Evolutionary conservation across 768 basidiomycete species (phyloP), one percentile per base, ranked within the genome.

Genomic region (Piloderma croceum): DNA sequence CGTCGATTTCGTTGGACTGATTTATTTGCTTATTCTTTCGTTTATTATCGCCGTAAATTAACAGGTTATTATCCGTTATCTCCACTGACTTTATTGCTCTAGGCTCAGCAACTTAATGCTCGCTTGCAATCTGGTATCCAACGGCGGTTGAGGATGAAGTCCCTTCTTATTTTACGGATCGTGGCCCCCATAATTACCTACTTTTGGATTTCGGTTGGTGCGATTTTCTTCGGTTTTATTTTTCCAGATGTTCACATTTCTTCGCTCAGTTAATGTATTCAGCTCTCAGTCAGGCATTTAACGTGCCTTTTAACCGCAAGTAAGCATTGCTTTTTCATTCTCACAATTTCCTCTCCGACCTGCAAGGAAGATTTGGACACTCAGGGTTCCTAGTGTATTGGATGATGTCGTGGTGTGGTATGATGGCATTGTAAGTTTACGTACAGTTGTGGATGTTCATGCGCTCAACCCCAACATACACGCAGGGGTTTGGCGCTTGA

Each of bases 311-410:
- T 45, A 57, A 51, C 7, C 64, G 73, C 41, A 67, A 57, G 69
- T 77, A 24, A 23, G 70, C 59, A 7, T 24, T 9, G 11, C 27
- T 36, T 24, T 24, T 29, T 22, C 9, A 10, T 6, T 21, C 24
- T 13, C 25, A 23, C 10, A 11, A 19, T 6, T 23, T 3, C 20
- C 13, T 23, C n/a, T 23, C 41, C 42, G 18, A 34, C 7, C 21
- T 36, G 37, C 5, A 11, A 23, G 15, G 36, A 68, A 55, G 73
- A 41, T 77, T 70, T 36, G 74, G 74, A 13, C 56, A 57, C 29
- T 58, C 58, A 1, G 81, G 81, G 0, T 79, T 83, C 47, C 45
- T 81, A 24, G 60, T 82, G 20, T 82, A 76, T 51, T 83, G 82
- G 81, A 79, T 80, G 76, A 60, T 80, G 44, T 74, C 73, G 42